A percentile compares a stretch with the other conserved stretches of the same genome.
Conservation (phyloP, 768 basidiomycete species). For the Mycena sanguinolenta region DNA sequence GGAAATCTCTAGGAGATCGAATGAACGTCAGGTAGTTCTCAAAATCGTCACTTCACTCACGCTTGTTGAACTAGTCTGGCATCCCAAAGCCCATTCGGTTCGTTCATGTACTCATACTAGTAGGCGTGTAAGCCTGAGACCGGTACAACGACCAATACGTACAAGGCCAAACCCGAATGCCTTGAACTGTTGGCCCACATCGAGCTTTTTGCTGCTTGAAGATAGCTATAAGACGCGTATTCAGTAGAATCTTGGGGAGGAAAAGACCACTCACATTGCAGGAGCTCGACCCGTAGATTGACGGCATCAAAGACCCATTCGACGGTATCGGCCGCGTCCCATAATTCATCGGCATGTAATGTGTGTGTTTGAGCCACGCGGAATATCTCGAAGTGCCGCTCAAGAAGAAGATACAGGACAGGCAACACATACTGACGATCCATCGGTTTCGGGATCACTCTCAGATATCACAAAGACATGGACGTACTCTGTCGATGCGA, state of each 20-base stretch:
- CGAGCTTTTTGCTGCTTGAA: conserved; percentile 44
- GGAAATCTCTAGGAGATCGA: too few relatives aligned
- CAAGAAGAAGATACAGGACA: conserved; percentile 50
- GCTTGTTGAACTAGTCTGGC: conserved; percentile 24
- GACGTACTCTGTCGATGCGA: conserved; percentile 51
- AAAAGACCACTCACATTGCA: conserved; percentile 39
- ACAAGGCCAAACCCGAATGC: conserved; percentile 41
- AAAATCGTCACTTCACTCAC: not conserved
- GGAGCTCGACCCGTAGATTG: conserved; percentile 37
- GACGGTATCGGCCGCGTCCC: conserved; percentile 41
- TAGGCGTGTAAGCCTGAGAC: too few relatives aligned
- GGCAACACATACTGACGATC: conserved; percentile 48
- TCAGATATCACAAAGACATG: conserved; percentile 14
- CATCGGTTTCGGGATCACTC: not conserved
- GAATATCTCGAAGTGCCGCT: conserved; percentile 49
- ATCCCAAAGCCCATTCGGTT: conserved; percentile 32
- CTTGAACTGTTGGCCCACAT: conserved; percentile 42
- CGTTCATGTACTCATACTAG: conserved; percentile 32
- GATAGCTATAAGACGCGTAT: conserved; percentile 29
- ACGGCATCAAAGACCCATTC: conserved; percentile 37
- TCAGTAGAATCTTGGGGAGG: not conserved
- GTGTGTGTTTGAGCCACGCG: conserved; percentile 41
- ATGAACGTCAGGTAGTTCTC: too few relatives aligned
- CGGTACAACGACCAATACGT: too few relatives aligned
- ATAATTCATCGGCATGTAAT: conserved; percentile 45